Base-by-base conservation (phyloP, 495 filamentous ascomycete genomes). In the Pseudoneurospora amorphoporcata region DNA sequence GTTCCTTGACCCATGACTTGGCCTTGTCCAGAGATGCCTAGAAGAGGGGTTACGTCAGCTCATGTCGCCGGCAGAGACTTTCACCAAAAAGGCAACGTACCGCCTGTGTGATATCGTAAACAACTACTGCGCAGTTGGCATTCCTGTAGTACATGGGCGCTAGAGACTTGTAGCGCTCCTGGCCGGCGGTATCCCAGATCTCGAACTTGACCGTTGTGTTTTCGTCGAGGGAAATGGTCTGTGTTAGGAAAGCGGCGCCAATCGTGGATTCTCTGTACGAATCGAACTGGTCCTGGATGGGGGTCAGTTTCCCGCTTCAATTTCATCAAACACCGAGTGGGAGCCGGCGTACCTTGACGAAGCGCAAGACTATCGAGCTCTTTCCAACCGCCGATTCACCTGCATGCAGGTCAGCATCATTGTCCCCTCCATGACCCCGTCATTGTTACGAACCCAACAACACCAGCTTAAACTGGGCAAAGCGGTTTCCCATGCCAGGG, bases 121-220 rank as follows among this genome's bases (percentile, higher is more conserved):
- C 95, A 37, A 99, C 95, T 43, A 99, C 95, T 23, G 95, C 95
- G 82, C 95, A 98, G 88, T 99, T 98, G 58, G 95, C 95, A 82
- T 99, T 99, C 75, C 95, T 87, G 82, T 99, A 99, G 85, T 99
- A 99, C 95, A 99, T 99, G 70, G 95, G 95, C 69, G 95, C 96
- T 74, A 99, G 84, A 7, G 95, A 98, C 87, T 98, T 98, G 85
- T 98, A 99, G 76, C 95, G 88, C 80, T 99, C 95, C 85, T 99
- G 95, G 71, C 95, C 95, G 68, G 95, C 95, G 23, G 95, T 99
- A 84, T 99, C 95, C 95, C 95, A 99, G 79, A 99, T 99, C 85
- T 99, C 95, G 79, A 99, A 99, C 85, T 99, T 99, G 81, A 99
- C 95, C 53, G 95, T 99, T 73, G 95, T 98, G 80, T 88, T 93